Evolutionary conservation across 805 yeast species (phyloP).

Genomic region (Saccharomycopsis microspora): DNA sequence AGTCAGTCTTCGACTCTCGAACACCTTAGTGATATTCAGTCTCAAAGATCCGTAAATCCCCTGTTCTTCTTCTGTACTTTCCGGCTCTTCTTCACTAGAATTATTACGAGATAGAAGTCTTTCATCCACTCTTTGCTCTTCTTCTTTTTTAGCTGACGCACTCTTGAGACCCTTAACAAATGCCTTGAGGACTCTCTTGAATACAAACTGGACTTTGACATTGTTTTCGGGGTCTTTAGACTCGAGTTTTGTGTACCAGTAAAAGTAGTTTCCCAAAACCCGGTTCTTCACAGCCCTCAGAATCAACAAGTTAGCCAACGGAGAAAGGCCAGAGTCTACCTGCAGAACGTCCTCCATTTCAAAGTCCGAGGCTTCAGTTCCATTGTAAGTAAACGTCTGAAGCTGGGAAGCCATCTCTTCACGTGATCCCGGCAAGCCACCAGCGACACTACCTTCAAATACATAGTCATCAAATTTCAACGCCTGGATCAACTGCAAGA

Average conservation of each 20-base stretch:
- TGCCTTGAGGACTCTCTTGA: constrained; percentile 34
- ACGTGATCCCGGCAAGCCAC: not conserved
- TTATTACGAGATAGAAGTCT: constrained; percentile 9
- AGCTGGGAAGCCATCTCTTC: constrained; percentile 4
- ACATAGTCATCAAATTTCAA: constrained; percentile 57
- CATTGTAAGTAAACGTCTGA: constrained; percentile 2
- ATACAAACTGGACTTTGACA: constrained; percentile 21
- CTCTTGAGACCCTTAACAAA: constrained; percentile 20
- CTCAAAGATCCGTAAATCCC: constrained; percentile 1
- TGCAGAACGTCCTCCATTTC: constrained; percentile 8
- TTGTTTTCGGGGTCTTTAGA: constrained; percentile 50
- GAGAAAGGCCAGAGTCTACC: constrained; percentile 29
- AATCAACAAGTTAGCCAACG: constrained; percentile 65
- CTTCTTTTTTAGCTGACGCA: not conserved
- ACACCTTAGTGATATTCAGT: constrained; percentile 1
- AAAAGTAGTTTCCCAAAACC: constrained; percentile 68
- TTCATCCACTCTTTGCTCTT: constrained; percentile 1
- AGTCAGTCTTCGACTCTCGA: constrained; percentile 2
- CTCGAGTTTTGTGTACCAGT: constrained; percentile 89
- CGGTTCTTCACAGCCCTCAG: constrained; percentile 56
- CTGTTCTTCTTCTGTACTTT: not conserved
- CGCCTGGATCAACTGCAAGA: constrained; percentile 87
- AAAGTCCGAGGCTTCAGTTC: not conserved
- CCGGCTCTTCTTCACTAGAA: constrained; percentile 7
- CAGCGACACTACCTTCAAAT: not conserved